Base-by-base conservation (phyloP, 148 eudicot species). In the Cornus florida region DNA sequence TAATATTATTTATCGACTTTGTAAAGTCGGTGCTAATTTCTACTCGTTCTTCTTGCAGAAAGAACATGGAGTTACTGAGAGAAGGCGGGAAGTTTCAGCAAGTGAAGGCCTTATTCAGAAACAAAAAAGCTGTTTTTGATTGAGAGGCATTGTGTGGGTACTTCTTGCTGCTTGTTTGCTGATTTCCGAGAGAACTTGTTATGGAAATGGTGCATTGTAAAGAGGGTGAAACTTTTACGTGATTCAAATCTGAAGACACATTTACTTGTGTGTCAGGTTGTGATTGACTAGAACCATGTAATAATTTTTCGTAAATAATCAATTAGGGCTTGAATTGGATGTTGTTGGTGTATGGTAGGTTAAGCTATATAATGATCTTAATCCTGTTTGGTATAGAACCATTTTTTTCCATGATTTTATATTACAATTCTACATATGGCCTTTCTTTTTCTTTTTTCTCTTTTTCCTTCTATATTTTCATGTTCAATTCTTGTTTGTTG, bases 41-140 rank as follows among this genome's bases (percentile, higher is more conserved):
- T 43, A 22, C 75, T 48, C 48, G 10, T 46, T 72, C 62, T 23
- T 46, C 35, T 33, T 72, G 75, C 75, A 72, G 75, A 50, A 72
- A 72, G 75, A 50, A 70, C 24, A 1, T 20, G 56, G 73, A 43
- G 28, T 2, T 70, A 24, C 56, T 9, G 31, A 39, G 56, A 70
- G 56, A 70, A 43, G 13, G 28, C 19, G 0, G 4, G 31, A 43
- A 70, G 73, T 39, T n/a, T 53, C 59, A 14, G 59, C 59, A 53
- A 17, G 59, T 53, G 19, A 11, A 11, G 14, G 59, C 32, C 31
- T 71, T 23, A 23, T 22, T 8, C 28, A 22, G 48, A 17, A 23
- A 46, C 33, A 71, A 43, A 20, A 4, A 4, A 35, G 74, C 74
- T 43, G 16, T 16, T 46, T 9, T 46, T 71, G 73, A 32, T 5